A percentile compares a stretch with the other conserved stretches of the same genome.
phyloP scores from a whole-genome alignment of 768 basidiomycete species.

The Mrakia blollopis region DNA sequence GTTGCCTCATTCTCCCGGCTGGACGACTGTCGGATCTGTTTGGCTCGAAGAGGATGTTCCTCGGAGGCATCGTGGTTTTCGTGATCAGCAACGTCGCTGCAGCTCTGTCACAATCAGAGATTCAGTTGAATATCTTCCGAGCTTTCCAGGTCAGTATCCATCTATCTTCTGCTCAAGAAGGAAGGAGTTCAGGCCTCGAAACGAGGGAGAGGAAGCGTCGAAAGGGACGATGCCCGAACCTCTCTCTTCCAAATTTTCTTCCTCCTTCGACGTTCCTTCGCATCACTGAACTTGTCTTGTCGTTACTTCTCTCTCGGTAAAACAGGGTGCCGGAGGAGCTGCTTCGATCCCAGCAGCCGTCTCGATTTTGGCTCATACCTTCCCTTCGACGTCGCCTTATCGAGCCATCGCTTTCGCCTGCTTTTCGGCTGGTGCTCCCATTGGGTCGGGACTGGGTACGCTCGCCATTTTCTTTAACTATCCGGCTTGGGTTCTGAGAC shows the following conservation, averaged over 20 bases:
- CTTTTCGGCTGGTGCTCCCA: conserved; percentile 76
- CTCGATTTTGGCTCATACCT: conserved; percentile 75
- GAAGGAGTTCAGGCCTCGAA: too few relatives aligned
- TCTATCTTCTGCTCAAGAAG: background rate
- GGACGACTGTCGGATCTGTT: conserved; percentile 67
- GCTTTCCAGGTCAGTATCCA: conserved; percentile 53
- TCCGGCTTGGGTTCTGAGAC: too few relatives aligned
- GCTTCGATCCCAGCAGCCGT: conserved; percentile 44
- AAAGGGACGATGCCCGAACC: too few relatives aligned
- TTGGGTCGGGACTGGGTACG: conserved; percentile 69
- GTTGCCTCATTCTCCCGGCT: conserved; percentile 68
- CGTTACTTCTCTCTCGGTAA: background rate
- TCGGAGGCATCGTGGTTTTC: conserved; percentile 14
- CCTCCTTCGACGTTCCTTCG: too few relatives aligned
- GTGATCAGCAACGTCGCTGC: conserved; percentile 23
- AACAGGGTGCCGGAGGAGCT: conserved; percentile 27
- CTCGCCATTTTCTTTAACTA: background rate
- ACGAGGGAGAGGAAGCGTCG: too few relatives aligned
- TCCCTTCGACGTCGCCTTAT: conserved; percentile 54
- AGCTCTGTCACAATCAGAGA: conserved; percentile 54
- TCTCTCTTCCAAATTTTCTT: background rate
- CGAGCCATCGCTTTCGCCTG: conserved; percentile 75
- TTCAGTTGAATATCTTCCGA: conserved; percentile 64
- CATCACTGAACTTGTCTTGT: background rate
- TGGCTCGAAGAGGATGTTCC: conserved; percentile 8